These are phyloP conservation scores for Lachancea quebecensis DNA, from an alignment of 805 yeast genomes.

Conservation along the genomic window DNA sequence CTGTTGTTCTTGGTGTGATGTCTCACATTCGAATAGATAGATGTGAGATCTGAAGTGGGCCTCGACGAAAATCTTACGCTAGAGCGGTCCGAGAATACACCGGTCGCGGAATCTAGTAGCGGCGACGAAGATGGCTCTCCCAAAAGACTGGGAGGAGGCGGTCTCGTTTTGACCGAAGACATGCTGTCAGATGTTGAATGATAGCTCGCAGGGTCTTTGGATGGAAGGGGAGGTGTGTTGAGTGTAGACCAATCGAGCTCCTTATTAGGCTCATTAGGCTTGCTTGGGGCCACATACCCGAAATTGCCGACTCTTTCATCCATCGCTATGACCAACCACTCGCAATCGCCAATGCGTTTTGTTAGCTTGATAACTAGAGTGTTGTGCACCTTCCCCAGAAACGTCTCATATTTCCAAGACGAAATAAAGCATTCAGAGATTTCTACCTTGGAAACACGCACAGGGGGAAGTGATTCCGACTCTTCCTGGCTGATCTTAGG, in stretches of 20 bases:
- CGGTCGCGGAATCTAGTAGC: conserved; percentile 3
- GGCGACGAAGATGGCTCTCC: conserved; percentile 11
- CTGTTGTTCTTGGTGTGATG: background rate
- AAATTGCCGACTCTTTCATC: conserved; percentile 26
- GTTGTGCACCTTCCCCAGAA: conserved; percentile 30
- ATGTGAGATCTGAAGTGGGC: background rate
- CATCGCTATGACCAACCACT: conserved; percentile 33
- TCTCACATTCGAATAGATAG: background rate
- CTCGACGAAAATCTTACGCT: background rate
- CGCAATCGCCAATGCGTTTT: conserved; percentile 35
- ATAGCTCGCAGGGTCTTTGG: background rate
- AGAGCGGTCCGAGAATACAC: conserved; percentile 5
- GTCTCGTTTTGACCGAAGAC: conserved; percentile 7
- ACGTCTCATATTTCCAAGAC: conserved; percentile 37
- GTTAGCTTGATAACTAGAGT: conserved; percentile 33
- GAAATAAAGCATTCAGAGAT: conserved; percentile 36
- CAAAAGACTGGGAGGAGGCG: conserved; percentile 10
- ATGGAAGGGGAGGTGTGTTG: conserved; percentile 1
- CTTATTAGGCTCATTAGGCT: background rate
- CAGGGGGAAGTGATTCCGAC: conserved; percentile 23
- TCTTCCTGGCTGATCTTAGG: conserved; percentile 5
- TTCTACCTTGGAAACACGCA: conserved; percentile 33
- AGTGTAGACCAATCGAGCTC: no score
- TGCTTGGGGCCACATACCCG: conserved; percentile 7
- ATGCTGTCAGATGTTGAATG: conserved; percentile 2